These are phyloP conservation scores for Neoascochyta sp. DNA, from an alignment of 2,329 filamentous ascomycete species.

Conservation along the genomic window DNA sequence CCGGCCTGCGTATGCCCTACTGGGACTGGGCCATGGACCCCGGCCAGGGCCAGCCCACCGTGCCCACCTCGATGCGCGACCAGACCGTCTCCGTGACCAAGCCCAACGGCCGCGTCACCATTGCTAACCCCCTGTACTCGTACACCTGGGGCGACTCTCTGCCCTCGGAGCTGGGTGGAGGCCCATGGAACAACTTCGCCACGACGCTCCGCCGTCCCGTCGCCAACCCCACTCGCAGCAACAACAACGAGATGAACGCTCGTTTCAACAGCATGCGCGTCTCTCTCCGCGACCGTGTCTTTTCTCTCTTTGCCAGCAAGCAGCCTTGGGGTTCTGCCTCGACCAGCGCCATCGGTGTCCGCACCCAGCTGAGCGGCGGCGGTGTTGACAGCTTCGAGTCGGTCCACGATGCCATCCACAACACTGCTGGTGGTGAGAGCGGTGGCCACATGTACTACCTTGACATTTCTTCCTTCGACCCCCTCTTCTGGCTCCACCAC, in stretches of 20 bases:
- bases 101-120: slow-evolving; percentile 37
- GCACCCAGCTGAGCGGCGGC: slow-evolving; percentile 24
- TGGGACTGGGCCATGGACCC: slow-evolving; percentile 48
- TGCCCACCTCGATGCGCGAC: slow-evolving; percentile 39
- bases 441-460: slow-evolving; percentile 73
- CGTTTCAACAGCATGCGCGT: slow-evolving; percentile 26
- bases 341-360: slow-evolving; percentile 31
- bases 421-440: slow-evolving; percentile 38
- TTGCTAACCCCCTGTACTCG: slow-evolving; percentile 47
- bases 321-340: slow-evolving; percentile 28
- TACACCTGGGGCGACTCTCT: slow-evolving; percentile 50
- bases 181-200: slow-evolving; percentile 31
- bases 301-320: slow-evolving; percentile 34
- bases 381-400: slow-evolving; percentile 38
- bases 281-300: slow-evolving; percentile 37
- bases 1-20: slow-evolving; percentile 44
- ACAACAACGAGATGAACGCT: slow-evolving; percentile 37
- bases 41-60: slow-evolving; percentile 22
- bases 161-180: slow-evolving; percentile 48
- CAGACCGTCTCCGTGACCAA: slow-evolving; percentile 44
- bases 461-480: slow-evolving; percentile 72
- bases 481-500: slow-evolving; percentile 51
- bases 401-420: slow-evolving; percentile 35
- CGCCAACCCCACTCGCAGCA: slow-evolving; percentile 32
- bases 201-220: slow-evolving; percentile 34